Percentiles rank a stretch among this genome's conserved stretches.
Conservation (phyloP, 2,329 filamentous ascomycete genomes). For the Alternaria triticina region DNA sequence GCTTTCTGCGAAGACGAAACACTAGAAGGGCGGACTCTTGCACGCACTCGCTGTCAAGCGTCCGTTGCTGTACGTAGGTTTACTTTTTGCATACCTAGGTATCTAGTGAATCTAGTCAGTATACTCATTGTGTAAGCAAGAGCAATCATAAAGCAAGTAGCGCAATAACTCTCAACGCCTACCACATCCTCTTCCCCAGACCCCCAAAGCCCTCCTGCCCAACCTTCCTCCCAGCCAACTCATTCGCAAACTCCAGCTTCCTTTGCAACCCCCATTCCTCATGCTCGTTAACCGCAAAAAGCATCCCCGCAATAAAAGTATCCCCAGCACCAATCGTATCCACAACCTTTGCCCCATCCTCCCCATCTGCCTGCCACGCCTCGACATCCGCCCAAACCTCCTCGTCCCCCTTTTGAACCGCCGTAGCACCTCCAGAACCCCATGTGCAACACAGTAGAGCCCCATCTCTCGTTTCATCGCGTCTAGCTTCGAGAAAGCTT, state of each 20-base stretch:
- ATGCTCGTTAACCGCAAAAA: slow-evolving; percentile 66
- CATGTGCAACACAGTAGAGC: slow-evolving; percentile 64
- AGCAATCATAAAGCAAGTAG: background rate
- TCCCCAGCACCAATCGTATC: slow-evolving; percentile 77
- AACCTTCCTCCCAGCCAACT: slow-evolving; percentile 72
- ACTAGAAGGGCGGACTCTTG: background rate
- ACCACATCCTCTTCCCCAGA: slow-evolving; percentile 19
- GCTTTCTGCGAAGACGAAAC: background rate
- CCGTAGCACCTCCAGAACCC: slow-evolving; percentile 62
- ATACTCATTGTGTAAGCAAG: background rate
- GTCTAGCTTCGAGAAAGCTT: slow-evolving; percentile 43
- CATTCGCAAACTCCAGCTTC: slow-evolving; percentile 67
- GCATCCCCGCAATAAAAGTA: slow-evolving; percentile 75
- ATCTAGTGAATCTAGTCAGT: background rate
- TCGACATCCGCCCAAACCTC: slow-evolving; percentile 8
- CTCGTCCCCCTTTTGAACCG: slow-evolving; percentile 45
- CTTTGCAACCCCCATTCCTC: slow-evolving; percentile 57
- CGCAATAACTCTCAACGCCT: background rate
- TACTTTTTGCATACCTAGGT: background rate
- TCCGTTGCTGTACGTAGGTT: background rate
- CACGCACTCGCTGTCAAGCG: background rate
- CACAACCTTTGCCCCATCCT: slow-evolving; percentile 16
- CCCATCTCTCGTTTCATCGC: slow-evolving; percentile 41
- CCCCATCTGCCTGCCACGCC: slow-evolving; percentile 11
- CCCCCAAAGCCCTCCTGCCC: slow-evolving; percentile 67